Conservation (phyloP, 2,329 filamentous ascomycete species). For the Metarhizium sp. region DNA sequence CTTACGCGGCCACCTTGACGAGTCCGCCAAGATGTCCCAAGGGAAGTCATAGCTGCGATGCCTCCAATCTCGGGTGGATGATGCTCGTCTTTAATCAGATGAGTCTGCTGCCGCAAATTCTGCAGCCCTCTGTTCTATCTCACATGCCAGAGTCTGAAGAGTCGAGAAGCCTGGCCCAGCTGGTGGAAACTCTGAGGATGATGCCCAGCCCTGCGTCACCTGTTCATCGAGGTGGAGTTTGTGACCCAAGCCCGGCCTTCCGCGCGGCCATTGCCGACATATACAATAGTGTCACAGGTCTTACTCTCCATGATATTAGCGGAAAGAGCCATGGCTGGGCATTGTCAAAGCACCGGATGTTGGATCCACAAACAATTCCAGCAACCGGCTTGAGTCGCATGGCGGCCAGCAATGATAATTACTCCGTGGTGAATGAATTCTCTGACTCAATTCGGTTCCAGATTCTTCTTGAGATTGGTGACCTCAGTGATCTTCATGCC, state of each 20-base stretch:
- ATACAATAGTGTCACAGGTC: constrained; percentile 38
- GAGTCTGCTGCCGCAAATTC: constrained; percentile 30
- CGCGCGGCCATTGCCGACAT: constrained; percentile 38
- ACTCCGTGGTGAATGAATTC: constrained; percentile 24
- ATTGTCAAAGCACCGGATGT: constrained; percentile 28
- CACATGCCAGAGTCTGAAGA: constrained; percentile 16
- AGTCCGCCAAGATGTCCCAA: constrained; percentile 37
- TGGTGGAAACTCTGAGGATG: constrained; percentile 32
- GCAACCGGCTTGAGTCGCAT: constrained; percentile 20
- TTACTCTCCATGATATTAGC: constrained; percentile 39
- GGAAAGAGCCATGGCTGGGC: constrained; percentile 41
- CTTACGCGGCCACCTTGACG: constrained; percentile 18
- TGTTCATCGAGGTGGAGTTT: constrained; percentile 32
- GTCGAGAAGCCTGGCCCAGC: constrained; percentile 32
- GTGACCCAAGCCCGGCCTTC: constrained; percentile 40
- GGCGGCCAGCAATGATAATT: constrained; percentile 20
- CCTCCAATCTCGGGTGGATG: constrained; percentile 43
- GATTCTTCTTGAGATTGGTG: constrained; percentile 30
- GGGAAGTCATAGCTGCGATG: constrained; percentile 41
- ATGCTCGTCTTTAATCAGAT: constrained; percentile 42
- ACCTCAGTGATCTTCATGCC: constrained; percentile 31
- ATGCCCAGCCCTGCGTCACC: constrained; percentile 34
- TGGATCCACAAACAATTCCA: constrained; percentile 25
- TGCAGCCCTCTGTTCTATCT: constrained; percentile 20
- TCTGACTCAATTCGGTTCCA: constrained; percentile 27